Evolutionary conservation across 495 filamentous ascomycete species (phyloP).

Genomic region (Trichocladium uniseriatum): DNA sequence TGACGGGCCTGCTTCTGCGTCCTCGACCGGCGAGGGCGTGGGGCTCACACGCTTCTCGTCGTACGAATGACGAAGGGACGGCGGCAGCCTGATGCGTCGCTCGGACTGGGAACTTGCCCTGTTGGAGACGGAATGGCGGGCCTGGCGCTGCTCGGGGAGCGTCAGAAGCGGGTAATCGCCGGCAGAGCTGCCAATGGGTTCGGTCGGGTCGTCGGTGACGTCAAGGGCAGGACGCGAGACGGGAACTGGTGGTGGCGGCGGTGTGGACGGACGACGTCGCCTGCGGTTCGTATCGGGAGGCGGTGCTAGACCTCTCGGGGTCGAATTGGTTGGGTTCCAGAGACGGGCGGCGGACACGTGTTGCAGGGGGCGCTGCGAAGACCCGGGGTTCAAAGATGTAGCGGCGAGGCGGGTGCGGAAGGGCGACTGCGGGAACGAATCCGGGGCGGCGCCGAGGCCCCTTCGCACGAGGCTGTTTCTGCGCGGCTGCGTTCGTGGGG

Average conservation of each 20-base stretch:
- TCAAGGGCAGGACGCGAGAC: conserved; percentile 35
- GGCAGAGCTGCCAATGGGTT: conserved; percentile 33
- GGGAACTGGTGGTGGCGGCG: conserved; percentile 39
- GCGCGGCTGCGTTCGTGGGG: conserved; percentile 13
- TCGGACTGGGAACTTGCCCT: conserved; percentile 51
- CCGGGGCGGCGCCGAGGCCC: conserved; percentile 29
- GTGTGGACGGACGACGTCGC: conserved; percentile 36
- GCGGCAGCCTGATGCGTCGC: conserved; percentile 60
- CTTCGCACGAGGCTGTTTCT: conserved; percentile 32
- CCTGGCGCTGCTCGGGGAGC: conserved; percentile 56
- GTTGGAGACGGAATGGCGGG: conserved; percentile 44
- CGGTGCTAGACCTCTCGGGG: conserved; percentile 36
- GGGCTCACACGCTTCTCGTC: conserved; percentile 37
- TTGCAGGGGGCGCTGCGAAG: conserved; percentile 24
- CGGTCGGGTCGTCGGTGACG: conserved; percentile 21
- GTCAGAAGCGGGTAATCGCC: conserved; percentile 63
- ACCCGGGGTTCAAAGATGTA: conserved; percentile 5
- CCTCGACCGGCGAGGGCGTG: conserved; percentile 26
- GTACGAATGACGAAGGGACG: conserved; percentile 41
- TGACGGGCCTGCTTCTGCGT: conserved; percentile 23
- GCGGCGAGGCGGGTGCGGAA: conserved; percentile 36
- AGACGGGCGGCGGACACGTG: conserved; percentile 41
- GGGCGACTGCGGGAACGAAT: conserved; percentile 32
- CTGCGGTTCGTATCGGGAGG: conserved; percentile 14
- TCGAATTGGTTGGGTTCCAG: conserved; percentile 58